Evolutionary conservation across 352 stramenopile genomes (phyloP), one percentile per base, ranked within the genome.

Genomic region (Globisporangium canariense): DNA sequence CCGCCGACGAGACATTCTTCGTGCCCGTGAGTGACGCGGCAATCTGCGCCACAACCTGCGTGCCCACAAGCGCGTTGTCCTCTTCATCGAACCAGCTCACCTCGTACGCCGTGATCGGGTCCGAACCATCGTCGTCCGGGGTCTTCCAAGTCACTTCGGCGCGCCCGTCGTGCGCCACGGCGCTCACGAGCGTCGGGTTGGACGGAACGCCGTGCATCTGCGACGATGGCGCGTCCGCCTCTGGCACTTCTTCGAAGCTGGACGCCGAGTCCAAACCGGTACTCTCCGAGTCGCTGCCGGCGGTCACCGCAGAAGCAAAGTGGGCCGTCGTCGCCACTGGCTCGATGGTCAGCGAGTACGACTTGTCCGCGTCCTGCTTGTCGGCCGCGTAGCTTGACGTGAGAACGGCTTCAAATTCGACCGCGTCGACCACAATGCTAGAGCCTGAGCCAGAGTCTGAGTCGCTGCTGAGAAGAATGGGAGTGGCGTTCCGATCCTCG

Each of bases 101-200:
- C 61, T 89, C 81, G 58, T 91, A 90, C 53, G 74, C 69, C 10
- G 71, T 63, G 62, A 91, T 87, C 32, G 70, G 58, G 59, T 91
- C 81, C 8, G 70, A 71, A 2, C 83, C 83, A 52, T 91, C 83
- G 56, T 91, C 81, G 18, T 88, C 79, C 5, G 83, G 79, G 0
- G 76, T 60, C 32, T 84, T 76, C 83, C 83, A 91, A 18, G 70
- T 76, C 34, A 91, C 83, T 62, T 82, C 68, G 20, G 79, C 83
- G n/a, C 70, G 65, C 11, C 78, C 68, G 51, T 91, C 83, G 22
- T 73, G 77, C 0, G 77, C 81, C 3, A 80, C 71, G 3, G 81
- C 83, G 2, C 60, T 79, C 28, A 90, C 81, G 28, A 86, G 62
- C 8, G 75, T 90, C 41, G 83, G 81, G 36, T 86, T 86, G 7